Base-by-base conservation (phyloP, 1,284 basidiomycete genomes). In the Dichomitus squalens region DNA sequence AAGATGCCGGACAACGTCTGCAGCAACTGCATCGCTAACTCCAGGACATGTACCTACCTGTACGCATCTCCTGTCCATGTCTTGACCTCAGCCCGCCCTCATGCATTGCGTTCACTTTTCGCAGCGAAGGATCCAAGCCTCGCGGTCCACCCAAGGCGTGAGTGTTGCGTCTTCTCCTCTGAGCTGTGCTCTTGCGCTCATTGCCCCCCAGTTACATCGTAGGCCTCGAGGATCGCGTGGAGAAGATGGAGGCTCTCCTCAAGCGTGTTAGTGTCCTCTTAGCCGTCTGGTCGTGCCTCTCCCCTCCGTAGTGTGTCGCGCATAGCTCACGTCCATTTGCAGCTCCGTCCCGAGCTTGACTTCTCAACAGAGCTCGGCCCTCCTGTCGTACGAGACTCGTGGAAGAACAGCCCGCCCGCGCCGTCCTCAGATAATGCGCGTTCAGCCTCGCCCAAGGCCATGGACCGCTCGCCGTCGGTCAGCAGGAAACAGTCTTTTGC, bases 111-210 rank as follows among this genome's bases (percentile, higher is more conserved):
- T 21, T 60, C 52, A 53, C 41, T 41, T n/a, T 25, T 18, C 25
- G n/a, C 57, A 90, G 87, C n/a, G 87, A 89, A 70, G 79, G 80
- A 4, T 93, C 91, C 1, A 90, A 88, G 66, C 87, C 92, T 52
- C 81, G 93, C 57, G 92, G 92, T 0, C 92, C 92, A 12, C 87
- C 92, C 0, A 94, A 95, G 74, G 90, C 90, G 83, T 93, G 48
- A 71, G 79, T 79, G 21, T 18, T 14, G 29, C n/a, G 11, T 47
- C 35, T 53, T 53, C 33, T 57, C 31, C 58, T 29, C 44, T 44
- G 49, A 29, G 33, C 11, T 7, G 4, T 55, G 11, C 34, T 38
- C 39, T 52, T 36, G 38, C 49, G 33, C 53, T 60, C 52, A 69
- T 55, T 5, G 20, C 36, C 44, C 16, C 25, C 12, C 61, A 90